Base-by-base conservation (phyloP, 768 basidiomycete genomes). In the Coprinopsis sp. region DNA sequence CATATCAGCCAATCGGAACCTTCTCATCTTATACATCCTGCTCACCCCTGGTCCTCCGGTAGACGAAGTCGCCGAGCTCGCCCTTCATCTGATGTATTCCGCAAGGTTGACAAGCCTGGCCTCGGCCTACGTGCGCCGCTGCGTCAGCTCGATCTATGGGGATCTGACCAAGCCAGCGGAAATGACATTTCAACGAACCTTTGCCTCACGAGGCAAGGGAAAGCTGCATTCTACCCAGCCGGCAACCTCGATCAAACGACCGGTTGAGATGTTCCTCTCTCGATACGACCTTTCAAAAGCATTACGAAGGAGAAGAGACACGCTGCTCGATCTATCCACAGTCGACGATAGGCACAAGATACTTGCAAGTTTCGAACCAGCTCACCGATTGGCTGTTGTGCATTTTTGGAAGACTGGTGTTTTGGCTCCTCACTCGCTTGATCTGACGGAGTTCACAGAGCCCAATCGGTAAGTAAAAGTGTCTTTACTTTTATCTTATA, bases 81-180 rank as follows among this genome's bases (percentile, higher is more conserved):
- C 66, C 0, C 54, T 59, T 6, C 72, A 72, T 49, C 54, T 72
- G 21, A 71, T 72, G 67, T 74, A 71, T 52, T 72, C 72, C 1
- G 56, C 66, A 30, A 58, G 57, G 19, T 55, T 74, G n/a, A 56
- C 68, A 0, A 59, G 62, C 8, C 59, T 63, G 6, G 59, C 59
- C 16, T 65, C 66, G 11, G 58, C 64, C 2, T 70, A 72, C 42
- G 44, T 70, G 34, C 58, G 60, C 22, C 61, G 59, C 6, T 71
- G 68, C 47, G 56, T 66, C 24, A 64, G 64, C 33, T 41, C 58
- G 24, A 67, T 70, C 6, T 72, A 71, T 43, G 63, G 62, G 3
- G 56, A 64, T 23, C 59, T 61, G 7, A 25, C 54, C 25, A 52
- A 49, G 6, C 59, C 65, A n/a, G 57, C 64, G 12, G 62, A 69